Evolutionary conservation across 1,284 basidiomycete genomes (phyloP).

Genomic region (Pascua guehoae): DNA sequence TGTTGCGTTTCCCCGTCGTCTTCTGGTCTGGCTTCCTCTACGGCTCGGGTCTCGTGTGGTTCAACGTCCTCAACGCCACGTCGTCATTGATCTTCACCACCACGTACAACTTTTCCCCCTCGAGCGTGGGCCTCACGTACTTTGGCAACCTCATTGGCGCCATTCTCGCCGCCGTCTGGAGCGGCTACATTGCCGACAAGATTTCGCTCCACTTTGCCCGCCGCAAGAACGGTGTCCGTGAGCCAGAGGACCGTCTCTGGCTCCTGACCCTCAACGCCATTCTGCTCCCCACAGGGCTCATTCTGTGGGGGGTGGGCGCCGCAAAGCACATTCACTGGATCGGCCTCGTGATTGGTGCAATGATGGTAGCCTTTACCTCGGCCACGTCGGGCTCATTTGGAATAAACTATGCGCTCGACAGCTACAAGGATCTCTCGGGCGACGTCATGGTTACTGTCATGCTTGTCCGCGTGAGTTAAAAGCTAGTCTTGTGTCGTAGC

Average conservation of each 20-base stretch:
- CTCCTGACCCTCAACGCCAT: slow-evolving; percentile 19
- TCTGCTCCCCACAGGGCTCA: slow-evolving; percentile 23
- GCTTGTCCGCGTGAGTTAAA: slow-evolving; percentile 14
- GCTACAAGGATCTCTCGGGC: slow-evolving; percentile 24
- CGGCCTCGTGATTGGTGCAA: slow-evolving; percentile 22
- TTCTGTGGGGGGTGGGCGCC: slow-evolving; percentile 31
- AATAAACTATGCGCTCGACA: slow-evolving; percentile 27
- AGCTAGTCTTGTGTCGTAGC: too few species aligned
- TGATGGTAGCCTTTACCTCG: slow-evolving; percentile 17
- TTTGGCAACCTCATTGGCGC: slow-evolving; percentile 23
- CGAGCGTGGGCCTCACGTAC: slow-evolving; percentile 25
- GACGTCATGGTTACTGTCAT: slow-evolving; percentile 26
- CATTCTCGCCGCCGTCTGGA: slow-evolving; percentile 11
- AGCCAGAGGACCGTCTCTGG: slow-evolving; percentile 31
- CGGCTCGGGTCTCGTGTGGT: slow-evolving; percentile 22
- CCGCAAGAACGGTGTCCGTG: slow-evolving; percentile 24
- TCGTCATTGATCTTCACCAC: slow-evolving; percentile 11
- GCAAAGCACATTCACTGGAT: slow-evolving; percentile 25
- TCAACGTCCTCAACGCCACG: slow-evolving; percentile 27
- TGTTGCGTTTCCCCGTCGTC: slow-evolving; percentile 19
- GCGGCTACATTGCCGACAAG: slow-evolving; percentile 19
- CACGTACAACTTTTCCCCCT: slow-evolving; percentile 13
- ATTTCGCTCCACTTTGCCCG: slow-evolving; percentile 17
- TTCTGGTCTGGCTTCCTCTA: slow-evolving; percentile 21
- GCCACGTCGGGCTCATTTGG: slow-evolving; percentile 21